phyloP scores from a whole-genome alignment of 805 yeast genomes.

The Torulaspora delbrueckii region DNA sequence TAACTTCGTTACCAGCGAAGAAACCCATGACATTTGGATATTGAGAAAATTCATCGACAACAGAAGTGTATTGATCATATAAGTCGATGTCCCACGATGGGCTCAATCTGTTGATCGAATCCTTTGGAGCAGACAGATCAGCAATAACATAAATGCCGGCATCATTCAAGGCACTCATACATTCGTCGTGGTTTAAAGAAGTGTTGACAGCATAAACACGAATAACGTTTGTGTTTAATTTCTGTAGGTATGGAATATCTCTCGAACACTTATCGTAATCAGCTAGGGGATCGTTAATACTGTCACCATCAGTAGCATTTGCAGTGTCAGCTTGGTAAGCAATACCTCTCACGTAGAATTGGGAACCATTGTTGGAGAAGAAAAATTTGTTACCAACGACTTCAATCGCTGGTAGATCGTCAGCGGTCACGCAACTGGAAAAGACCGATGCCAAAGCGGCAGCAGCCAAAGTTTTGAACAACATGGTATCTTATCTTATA shows the following conservation, averaged over 20 bases:
- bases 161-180: constrained; percentile 61
- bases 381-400: constrained; percentile 74
- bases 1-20: constrained; percentile 84
- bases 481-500: constrained; percentile 30
- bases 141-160: constrained; percentile 81
- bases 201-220: constrained; percentile 72
- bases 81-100: constrained; percentile 64
- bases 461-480: constrained; percentile 36
- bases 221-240: constrained; percentile 60
- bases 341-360: constrained; percentile 70
- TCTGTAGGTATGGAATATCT: constrained; percentile 66
- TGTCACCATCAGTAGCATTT: constrained; percentile 40
- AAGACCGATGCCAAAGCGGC: constrained; percentile 31
- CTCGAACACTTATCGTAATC: constrained; percentile 56
- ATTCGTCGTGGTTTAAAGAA: constrained; percentile 57
- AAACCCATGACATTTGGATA: constrained; percentile 74
- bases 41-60: constrained; percentile 62
- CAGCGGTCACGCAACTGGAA: constrained; percentile 36
- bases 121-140: constrained; percentile 65
- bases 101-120: constrained; percentile 54
- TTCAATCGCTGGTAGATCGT: constrained; percentile 58
- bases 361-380: constrained; percentile 72
- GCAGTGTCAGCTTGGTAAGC: constrained; percentile 73
- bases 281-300: constrained; percentile 68
- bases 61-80: constrained; percentile 61